phyloP scores from a whole-genome alignment of 306 rosid species.

The Castanea sativa region DNA sequence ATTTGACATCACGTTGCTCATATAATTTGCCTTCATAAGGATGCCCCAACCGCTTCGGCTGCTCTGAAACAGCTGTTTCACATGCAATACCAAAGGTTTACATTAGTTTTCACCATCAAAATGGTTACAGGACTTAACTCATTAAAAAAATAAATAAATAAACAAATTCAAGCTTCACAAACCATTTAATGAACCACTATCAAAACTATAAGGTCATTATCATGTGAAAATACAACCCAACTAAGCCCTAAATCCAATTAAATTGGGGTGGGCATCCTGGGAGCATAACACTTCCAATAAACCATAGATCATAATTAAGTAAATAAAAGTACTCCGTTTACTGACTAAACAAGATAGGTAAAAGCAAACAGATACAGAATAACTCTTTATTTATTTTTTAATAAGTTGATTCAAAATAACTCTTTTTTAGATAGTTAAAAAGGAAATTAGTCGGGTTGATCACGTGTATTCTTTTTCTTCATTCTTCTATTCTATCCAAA shows the following conservation, averaged over 20 bases:
- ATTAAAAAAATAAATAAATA: neutral
- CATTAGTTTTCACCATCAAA: neutral
- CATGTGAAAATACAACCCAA: neutral
- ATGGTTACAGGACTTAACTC: neutral
- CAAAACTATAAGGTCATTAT: neutral
- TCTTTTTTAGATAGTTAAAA: neutral
- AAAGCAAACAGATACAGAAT: neutral
- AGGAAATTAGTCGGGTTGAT: too few species aligned
- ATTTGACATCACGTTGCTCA: constrained; percentile 66
- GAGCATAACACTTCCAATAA: neutral
- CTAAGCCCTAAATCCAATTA: neutral
- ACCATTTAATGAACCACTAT: neutral
- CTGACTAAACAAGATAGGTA: neutral
- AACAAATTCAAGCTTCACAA: neutral
- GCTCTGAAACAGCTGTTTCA: constrained; percentile 63
- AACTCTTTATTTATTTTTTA: neutral
- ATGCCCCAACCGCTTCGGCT: constrained; percentile 69
- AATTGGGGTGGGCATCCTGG: neutral
- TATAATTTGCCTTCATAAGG: constrained; percentile 61
- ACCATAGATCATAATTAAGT: neutral
- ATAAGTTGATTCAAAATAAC: neutral
- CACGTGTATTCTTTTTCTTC: too few species aligned
- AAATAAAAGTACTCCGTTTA: neutral
- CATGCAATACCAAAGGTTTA: constrained; percentile 21
- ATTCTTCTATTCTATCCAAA: too few species aligned